Evolutionary conservation across 768 basidiomycete species (phyloP), one percentile per base, ranked within the genome.

Genomic region (Amylocystis lapponica): DNA sequence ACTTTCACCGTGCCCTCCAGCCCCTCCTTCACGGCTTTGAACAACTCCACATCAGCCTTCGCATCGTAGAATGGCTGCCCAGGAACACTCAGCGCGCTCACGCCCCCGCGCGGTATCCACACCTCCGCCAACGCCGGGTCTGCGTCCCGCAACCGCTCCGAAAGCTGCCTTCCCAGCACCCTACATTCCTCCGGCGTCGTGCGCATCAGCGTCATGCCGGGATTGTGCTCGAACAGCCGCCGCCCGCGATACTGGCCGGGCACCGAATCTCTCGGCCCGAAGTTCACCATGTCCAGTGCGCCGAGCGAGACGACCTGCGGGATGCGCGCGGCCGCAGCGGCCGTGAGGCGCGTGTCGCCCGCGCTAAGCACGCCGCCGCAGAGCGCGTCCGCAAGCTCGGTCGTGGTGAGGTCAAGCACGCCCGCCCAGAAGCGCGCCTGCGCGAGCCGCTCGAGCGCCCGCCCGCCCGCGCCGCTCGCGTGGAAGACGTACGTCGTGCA

Each of bases 241-340:
- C 48, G 41, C 17, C 43, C 46, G 7, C 32, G 33, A 36, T 43
- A 53, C 39, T 37, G 14, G 33, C 43, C 45, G n/a, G 52, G 52
- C 21, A 53, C 52, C 23, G 23, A 48, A 16, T 39, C 48, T 35
- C 36, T 22, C 22, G 52, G 52, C 10, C 52, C 52, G 22, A 53
- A 53, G 30, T 53, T 53, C n/a, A 45, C 48, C 52, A 53, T 53
- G 38, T 53, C 52, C 11, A 53, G 48, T 34, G 52, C 52, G 5
- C 52, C 52, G 29, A 53, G 48, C 11, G 52, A 53, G 22, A 53
- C 46, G 26, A 53, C 49, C 46, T 53, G 52, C n/a, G 52, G 52
- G 16, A 53, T 39, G 19, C 48, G 43, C 34, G 32, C 34, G 0
- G 13, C 29, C 19, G 46, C 46, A 21, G 46, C 52, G 12, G 48